Evolutionary conservation across 441 rosid genomes (phyloP).

Genomic region (Populus hybrid): DNA sequence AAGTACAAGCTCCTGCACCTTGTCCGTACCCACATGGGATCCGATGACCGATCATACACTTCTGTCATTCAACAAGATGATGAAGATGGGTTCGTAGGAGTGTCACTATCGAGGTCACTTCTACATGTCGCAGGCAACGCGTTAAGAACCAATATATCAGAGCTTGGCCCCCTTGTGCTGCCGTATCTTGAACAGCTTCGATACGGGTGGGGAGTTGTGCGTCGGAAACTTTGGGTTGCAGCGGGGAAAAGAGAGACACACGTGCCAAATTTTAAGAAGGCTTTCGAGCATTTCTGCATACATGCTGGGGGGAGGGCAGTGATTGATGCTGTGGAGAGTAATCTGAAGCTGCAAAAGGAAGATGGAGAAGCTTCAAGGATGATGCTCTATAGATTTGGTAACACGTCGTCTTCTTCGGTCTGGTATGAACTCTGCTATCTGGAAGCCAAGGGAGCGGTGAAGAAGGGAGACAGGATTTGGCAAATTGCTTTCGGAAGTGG

Average conservation of each 20-base stretch:
- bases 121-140: conserved; percentile 49
- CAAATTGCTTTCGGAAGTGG: conserved; percentile 69
- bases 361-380: conserved; percentile 65
- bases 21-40: conserved; percentile 56
- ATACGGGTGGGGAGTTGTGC: conserved; percentile 33
- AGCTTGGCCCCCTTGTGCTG: conserved; percentile 49
- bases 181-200: conserved; percentile 56
- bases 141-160: conserved; percentile 42
- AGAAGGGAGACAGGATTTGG: conserved; percentile 50
- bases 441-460: conserved; percentile 58
- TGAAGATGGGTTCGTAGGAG: conserved; percentile 48
- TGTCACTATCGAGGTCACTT: conserved; percentile 53
- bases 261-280: conserved; percentile 62
- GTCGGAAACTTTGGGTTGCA: conserved; percentile 14
- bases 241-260: conserved; percentile 23
- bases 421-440: conserved; percentile 71
- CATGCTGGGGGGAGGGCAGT: conserved; percentile 66
- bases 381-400: conserved; percentile 57
- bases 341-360: conserved; percentile 49
- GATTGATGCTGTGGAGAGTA: conserved; percentile 49
- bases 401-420: conserved; percentile 57
- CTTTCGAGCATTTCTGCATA: conserved; percentile 63
- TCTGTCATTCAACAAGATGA: conserved; percentile 51
- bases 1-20: conserved; percentile 60
- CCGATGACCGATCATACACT: conserved; percentile 40